These are phyloP conservation scores for Phytophthora pisi DNA, from an alignment of 352 stramenopile genomes.

Conservation along the genomic window DNA sequence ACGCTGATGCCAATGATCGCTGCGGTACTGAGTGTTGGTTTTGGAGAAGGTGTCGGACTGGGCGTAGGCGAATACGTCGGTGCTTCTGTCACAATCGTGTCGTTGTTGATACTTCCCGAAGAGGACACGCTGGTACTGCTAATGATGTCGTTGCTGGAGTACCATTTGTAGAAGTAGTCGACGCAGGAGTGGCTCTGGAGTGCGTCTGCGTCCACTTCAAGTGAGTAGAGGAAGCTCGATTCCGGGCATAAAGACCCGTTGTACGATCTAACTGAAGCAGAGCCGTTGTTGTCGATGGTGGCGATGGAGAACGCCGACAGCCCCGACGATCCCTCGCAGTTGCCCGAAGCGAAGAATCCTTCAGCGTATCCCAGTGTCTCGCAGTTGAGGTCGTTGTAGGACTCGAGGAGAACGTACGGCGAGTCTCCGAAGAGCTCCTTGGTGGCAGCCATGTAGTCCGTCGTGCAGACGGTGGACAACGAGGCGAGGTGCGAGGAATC, in stretches of 20 bases:
- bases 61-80: neutral
- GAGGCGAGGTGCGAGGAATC: neutral
- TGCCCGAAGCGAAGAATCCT: constrained; percentile 8
- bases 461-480: constrained; percentile 6
- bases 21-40: neutral
- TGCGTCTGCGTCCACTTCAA: neutral
- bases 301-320: neutral
- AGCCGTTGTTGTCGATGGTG: constrained; percentile 4
- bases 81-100: neutral
- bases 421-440: constrained; percentile 11
- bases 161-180: constrained; percentile 8
- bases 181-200: constrained; percentile 1
- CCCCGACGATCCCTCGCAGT: constrained; percentile 12
- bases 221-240: neutral
- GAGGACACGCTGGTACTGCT: neutral
- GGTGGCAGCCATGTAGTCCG: constrained; percentile 5
- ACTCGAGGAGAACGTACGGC: constrained; percentile 2
- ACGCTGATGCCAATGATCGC: constrained; percentile 8
- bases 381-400: neutral
- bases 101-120: neutral
- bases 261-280: constrained; percentile 2
- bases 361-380: neutral
- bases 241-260: neutral
- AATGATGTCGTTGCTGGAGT: constrained; percentile 5
- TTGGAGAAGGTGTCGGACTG: neutral